A percentile compares a stretch with the other conserved stretches of the same genome.
phyloP scores from a whole-genome alignment of 257 asterid genomes.

The Rehmannia glutinosa region DNA sequence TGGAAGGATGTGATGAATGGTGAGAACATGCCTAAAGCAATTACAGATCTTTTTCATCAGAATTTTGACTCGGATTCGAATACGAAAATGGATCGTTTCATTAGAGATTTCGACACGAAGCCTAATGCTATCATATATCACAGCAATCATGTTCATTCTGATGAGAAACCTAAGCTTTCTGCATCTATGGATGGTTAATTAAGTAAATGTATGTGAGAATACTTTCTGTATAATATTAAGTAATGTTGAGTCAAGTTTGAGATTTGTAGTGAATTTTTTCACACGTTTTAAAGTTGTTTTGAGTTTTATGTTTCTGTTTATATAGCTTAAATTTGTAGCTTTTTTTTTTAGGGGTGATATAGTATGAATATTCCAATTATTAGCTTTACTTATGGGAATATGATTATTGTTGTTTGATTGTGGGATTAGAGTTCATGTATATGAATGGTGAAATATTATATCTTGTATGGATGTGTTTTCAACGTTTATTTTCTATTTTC shows the following conservation, averaged over 20 bases:
- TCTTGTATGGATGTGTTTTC: too few relatives aligned
- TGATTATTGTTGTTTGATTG: too few relatives aligned
- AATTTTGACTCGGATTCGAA: not conserved
- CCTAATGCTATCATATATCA: slow-evolving; percentile 64
- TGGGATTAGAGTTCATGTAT: too few relatives aligned
- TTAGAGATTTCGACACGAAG: slow-evolving; percentile 40
- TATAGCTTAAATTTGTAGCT: too few relatives aligned
- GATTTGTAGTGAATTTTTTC: too few relatives aligned
- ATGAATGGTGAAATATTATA: too few relatives aligned
- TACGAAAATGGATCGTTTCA: slow-evolving; percentile 17
- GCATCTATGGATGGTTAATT: not conserved
- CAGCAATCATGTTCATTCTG: slow-evolving; percentile 19
- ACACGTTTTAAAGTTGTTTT: too few relatives aligned
- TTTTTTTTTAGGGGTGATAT: too few relatives aligned
- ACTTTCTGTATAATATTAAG: not conserved
- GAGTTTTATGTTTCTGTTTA: too few relatives aligned
- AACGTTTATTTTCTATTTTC: too few relatives aligned
- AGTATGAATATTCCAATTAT: too few relatives aligned
- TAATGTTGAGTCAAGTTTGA: not conserved
- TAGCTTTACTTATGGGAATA: too few relatives aligned
- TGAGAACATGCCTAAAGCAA: slow-evolving; percentile 59
- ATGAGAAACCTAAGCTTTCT: slow-evolving; percentile 5
- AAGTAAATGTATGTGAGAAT: not conserved
- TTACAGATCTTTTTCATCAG: slow-evolving; percentile 31
- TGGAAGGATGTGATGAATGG: slow-evolving; percentile 58